phyloP scores from a whole-genome alignment of 257 asterid species.

The Voacanga thouarsii region DNA sequence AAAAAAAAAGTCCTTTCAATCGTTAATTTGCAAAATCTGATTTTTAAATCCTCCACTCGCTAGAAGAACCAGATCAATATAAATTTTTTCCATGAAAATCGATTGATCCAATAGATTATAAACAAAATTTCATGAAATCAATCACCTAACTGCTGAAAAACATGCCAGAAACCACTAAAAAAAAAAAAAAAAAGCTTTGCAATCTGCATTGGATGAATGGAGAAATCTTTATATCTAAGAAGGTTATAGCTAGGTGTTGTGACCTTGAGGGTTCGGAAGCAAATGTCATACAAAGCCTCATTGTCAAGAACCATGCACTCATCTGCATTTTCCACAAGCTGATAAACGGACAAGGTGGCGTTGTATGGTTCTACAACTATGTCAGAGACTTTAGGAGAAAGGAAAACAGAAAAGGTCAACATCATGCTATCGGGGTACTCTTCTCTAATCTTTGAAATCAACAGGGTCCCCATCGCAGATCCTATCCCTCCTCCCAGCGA shows the following conservation, averaged over 20 bases:
- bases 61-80: no score
- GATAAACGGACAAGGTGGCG: constrained; percentile 47
- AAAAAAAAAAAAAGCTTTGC: not conserved
- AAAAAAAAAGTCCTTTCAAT: no score
- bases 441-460: constrained; percentile 50
- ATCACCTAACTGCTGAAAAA: not conserved
- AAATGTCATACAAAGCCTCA: constrained; percentile 44
- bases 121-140: not conserved
- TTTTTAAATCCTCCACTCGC: no score
- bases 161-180: no score
- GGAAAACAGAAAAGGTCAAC: constrained; percentile 51
- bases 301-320: constrained; percentile 51
- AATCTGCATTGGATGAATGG: not conserved
- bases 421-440: constrained; percentile 54
- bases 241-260: constrained; percentile 49
- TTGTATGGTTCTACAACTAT: constrained; percentile 55
- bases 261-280: constrained; percentile 48
- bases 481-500: constrained; percentile 55
- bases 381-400: constrained; percentile 51
- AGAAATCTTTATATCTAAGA: not conserved
- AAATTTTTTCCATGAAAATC: no score
- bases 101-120: no score
- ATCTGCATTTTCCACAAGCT: constrained; percentile 55
- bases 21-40: no score
- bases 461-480: constrained; percentile 49